phyloP scores from a whole-genome alignment of 1,284 basidiomycete species.

The Sanghuangporus weigelae region DNA sequence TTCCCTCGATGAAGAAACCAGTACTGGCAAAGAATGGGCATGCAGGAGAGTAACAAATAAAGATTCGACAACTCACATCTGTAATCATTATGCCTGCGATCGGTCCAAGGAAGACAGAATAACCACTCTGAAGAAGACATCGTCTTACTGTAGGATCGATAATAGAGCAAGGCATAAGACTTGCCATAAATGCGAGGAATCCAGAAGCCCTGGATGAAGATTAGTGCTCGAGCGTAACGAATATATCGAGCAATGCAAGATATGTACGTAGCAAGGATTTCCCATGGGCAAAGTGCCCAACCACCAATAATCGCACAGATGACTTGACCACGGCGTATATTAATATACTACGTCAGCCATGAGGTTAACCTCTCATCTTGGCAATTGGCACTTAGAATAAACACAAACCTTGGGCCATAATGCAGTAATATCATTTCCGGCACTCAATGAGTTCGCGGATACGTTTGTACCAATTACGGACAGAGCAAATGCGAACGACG shows the following conservation, averaged over 20 bases:
- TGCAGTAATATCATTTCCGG: conserved; percentile 74
- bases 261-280: conserved; percentile 40
- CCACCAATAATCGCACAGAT: conserved; percentile 70
- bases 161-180: background rate
- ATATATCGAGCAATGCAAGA: background rate
- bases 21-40: conserved; percentile 37
- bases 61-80: conserved; percentile 42
- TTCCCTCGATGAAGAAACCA: conserved; percentile 59
- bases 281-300: conserved; percentile 57
- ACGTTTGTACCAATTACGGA: conserved; percentile 75
- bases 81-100: conserved; percentile 69
- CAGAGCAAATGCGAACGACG: conserved; percentile 59
- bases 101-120: conserved; percentile 71
- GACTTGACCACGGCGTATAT: conserved; percentile 70
- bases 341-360: conserved; percentile 46
- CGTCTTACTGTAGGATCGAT: background rate
- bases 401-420: conserved; percentile 40
- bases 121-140: conserved; percentile 42
- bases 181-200: conserved; percentile 46
- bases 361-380: background rate
- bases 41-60: background rate
- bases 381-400: background rate
- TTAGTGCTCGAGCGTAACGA: conserved; percentile 16
- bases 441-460: conserved; percentile 69
- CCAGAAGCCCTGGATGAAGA: conserved; percentile 36